A percentile compares a stretch with the other conserved stretches of the same genome.
These are phyloP conservation scores for Brassica napus DNA, from an alignment of 345 rosid genomes.

Conservation along the genomic window DNA sequence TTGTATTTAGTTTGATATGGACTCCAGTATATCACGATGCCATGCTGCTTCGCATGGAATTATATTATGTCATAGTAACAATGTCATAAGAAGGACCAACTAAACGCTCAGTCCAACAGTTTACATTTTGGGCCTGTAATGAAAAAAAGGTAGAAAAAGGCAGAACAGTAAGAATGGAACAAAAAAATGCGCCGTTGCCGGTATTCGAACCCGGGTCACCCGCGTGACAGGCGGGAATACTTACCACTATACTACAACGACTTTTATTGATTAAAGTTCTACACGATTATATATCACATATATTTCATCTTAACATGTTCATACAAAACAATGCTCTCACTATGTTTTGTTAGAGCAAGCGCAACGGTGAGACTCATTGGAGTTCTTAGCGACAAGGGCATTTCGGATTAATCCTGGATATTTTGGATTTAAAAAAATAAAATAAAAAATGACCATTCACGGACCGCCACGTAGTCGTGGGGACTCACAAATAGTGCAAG, in stretches of 20 bases:
- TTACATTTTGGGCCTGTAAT: neutral
- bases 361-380: no score
- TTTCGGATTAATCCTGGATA: no score
- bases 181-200: slow-evolving; percentile 65
- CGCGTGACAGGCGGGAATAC: slow-evolving; percentile 87
- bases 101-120: neutral
- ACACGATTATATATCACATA: no score
- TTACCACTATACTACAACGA: slow-evolving; percentile 91
- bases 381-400: no score
- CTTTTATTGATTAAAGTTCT: neutral
- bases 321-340: neutral
- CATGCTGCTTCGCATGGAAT: slow-evolving; percentile 4
- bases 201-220: slow-evolving; percentile 87
- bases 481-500: no score
- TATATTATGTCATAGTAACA: neutral
- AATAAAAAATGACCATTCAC: no score
- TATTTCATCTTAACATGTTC: no score
- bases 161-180: neutral
- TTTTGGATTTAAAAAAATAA: no score
- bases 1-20: slow-evolving; percentile 10
- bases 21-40: neutral
- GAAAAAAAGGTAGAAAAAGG: neutral
- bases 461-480: no score
- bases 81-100: neutral
- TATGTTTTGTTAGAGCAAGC: neutral